Conservation (phyloP, 108 stramenopile species). For the Licmophora abbreviata region DNA sequence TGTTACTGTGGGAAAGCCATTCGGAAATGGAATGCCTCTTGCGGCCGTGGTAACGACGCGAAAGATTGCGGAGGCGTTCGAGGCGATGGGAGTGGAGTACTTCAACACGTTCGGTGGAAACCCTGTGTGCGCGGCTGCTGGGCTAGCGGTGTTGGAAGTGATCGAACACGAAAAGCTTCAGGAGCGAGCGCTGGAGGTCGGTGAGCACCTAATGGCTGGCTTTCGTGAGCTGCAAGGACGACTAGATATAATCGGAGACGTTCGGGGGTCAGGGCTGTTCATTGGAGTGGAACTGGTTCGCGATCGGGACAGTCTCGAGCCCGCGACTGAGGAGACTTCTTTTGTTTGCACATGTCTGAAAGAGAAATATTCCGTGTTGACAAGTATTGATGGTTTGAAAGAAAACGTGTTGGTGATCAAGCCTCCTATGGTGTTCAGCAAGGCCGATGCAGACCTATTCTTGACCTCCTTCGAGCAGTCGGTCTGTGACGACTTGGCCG, state of each 20-base stretch:
- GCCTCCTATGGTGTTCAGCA: slow-evolving; percentile 89
- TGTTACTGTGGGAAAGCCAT: slow-evolving; percentile 94
- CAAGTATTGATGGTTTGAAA: slow-evolving; percentile 81
- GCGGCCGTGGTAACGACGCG: slow-evolving; percentile 84
- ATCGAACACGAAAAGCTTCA: slow-evolving; percentile 72
- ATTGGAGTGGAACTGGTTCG: slow-evolving; percentile 87
- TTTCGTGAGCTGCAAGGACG: slow-evolving; percentile 31
- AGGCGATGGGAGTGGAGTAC: slow-evolving; percentile 82
- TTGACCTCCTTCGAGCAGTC: slow-evolving; percentile 50
- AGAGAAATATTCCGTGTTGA: slow-evolving; percentile 63
- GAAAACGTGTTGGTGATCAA: slow-evolving; percentile 92
- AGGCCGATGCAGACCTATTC: slow-evolving; percentile 64
- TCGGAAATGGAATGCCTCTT: slow-evolving; percentile 94
- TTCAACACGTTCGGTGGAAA: slow-evolving; percentile 97
- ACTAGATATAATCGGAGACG: slow-evolving; percentile 72
- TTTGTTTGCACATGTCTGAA: slow-evolving; percentile 70
- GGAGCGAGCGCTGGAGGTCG: slow-evolving; percentile 65
- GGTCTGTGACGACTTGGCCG: slow-evolving; percentile 7
- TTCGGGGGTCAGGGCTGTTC: slow-evolving; percentile 91
- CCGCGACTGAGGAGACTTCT: slow-evolving; percentile 65
- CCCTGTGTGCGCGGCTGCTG: slow-evolving; percentile 84
- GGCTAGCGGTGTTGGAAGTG: slow-evolving; percentile 79
- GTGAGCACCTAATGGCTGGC: slow-evolving; percentile 46
- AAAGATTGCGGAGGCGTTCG: slow-evolving; percentile 76
- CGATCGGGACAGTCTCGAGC: slow-evolving; percentile 37